Evolutionary conservation across 2,329 filamentous ascomycete species (phyloP), one percentile per base, ranked within the genome.

Genomic region (Aspergillus chevalieri): DNA sequence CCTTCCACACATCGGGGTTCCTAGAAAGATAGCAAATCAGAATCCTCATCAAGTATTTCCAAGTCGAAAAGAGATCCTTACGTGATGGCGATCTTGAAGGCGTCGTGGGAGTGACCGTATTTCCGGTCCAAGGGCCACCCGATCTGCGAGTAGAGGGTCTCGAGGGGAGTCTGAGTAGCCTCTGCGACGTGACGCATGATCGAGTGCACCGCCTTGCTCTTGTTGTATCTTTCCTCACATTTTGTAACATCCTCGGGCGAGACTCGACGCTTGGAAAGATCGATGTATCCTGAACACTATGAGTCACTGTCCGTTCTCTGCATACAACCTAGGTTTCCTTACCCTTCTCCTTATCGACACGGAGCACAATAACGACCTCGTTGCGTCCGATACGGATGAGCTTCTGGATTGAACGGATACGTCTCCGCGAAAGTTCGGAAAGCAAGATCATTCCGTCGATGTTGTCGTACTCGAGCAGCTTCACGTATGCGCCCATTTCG

Each of bases 391-490:
- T 93, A 59, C 93, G 86, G 65, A 98, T 98, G 60, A 98, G 86
- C 77, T 98, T 98, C 75, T 98, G 94, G 65, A 98, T 98, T 81
- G 85, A 90, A 78, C 93, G 81, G 67, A 98, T 98, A 86, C 93
- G 93, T 82, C 93, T 84, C 80, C 93, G 85, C 52, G 94, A 98
- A 57, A 98, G 83, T 75, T 98, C 93, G 65, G 89, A 95, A 59
- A 98, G 89, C 60, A 98, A 79, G 66, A 98, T 98, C 94, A 98
- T 98, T 83, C 93, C 93, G 71, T 98, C 94, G 66, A 98, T 98
- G 77, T 97, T 96, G 76, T 98, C 93, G 76, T 98, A 98, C 78
- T 98, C 93, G 63, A 98, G 86, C 49, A 98, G 85, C 78, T 98
- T 98, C 68, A 98, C 94, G 73, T 98, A 98, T 65, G 94, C 93